Conservation (phyloP, 345 rosid genomes). For the Bruguiera parviflora region DNA sequence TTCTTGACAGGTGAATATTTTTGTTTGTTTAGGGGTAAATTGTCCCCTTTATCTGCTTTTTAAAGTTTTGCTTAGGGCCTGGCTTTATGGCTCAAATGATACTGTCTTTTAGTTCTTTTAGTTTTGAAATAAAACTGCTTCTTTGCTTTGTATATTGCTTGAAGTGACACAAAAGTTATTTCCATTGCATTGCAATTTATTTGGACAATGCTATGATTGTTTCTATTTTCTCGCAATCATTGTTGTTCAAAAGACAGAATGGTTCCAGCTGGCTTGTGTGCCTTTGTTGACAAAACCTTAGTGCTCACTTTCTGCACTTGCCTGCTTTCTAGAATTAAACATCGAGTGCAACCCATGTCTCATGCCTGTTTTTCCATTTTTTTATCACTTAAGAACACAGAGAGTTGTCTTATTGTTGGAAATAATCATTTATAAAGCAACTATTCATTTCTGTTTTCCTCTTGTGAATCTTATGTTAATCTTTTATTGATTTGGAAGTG, state of each 20-base stretch:
- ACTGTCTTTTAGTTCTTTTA: background rate
- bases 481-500: background rate
- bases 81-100: background rate
- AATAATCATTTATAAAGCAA: background rate
- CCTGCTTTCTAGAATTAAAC: background rate
- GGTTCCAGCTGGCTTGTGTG: constrained; percentile 20
- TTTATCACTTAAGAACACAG: background rate
- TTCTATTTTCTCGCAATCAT: constrained; percentile 15
- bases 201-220: background rate
- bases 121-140: background rate
- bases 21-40: background rate
- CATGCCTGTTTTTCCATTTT: background rate
- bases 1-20: constrained; percentile 46
- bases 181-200: too few relatives aligned
- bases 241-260: background rate
- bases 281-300: constrained; percentile 14
- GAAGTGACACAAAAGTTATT: constrained; percentile 5
- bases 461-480: background rate
- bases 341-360: background rate
- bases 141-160: background rate
- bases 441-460: background rate
- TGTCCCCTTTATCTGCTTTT: background rate
- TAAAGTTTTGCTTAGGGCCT: background rate
- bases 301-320: constrained; percentile 5
- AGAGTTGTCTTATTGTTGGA: background rate